A percentile compares a stretch with the other conserved stretches of the same genome.
Conservation (phyloP, 352 stramenopile species). For the Phytophthora syringae region DNA sequence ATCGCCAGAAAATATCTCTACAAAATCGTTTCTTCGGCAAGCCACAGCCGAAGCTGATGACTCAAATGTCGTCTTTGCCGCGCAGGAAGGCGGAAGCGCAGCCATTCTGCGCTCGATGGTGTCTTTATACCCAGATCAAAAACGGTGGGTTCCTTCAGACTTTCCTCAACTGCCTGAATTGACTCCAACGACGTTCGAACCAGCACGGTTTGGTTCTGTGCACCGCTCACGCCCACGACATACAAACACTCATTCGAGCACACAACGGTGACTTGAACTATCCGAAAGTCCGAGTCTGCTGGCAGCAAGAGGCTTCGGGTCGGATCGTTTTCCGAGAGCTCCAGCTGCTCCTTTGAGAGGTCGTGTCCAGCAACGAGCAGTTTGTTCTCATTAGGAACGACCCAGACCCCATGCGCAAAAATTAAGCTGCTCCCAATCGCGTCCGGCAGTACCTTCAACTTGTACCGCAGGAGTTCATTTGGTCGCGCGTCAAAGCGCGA, state of each 20-base stretch:
- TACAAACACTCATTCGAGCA: constrained; percentile 57
- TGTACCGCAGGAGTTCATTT: constrained; percentile 81
- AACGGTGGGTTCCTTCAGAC: constrained; percentile 59
- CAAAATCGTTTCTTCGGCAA: constrained; percentile 38
- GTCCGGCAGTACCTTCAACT: constrained; percentile 74
- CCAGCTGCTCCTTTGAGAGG: constrained; percentile 29
- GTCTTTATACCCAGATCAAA: constrained; percentile 67
- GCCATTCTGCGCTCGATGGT: constrained; percentile 48
- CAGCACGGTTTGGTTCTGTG: constrained; percentile 54
- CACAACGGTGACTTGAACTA: constrained; percentile 57
- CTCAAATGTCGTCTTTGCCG: constrained; percentile 67
- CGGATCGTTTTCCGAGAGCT: constrained; percentile 28
- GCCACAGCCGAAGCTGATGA: constrained; percentile 62
- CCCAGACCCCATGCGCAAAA: constrained; percentile 72
- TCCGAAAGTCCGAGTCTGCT: constrained; percentile 29
- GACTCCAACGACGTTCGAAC: constrained; percentile 46
- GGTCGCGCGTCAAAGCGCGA: constrained; percentile 54
- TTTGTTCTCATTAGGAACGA: constrained; percentile 39
- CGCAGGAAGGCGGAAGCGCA: constrained; percentile 61
- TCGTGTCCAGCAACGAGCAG: constrained; percentile 22
- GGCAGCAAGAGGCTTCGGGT: constrained; percentile 42
- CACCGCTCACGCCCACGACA: constrained; percentile 54
- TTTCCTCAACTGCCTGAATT: constrained; percentile 77
- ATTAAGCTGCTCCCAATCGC: constrained; percentile 53
- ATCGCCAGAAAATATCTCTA: neutral